These are phyloP conservation scores for Pythium phragmiticola DNA, from an alignment of 352 stramenopile species.

Conservation along the genomic window DNA sequence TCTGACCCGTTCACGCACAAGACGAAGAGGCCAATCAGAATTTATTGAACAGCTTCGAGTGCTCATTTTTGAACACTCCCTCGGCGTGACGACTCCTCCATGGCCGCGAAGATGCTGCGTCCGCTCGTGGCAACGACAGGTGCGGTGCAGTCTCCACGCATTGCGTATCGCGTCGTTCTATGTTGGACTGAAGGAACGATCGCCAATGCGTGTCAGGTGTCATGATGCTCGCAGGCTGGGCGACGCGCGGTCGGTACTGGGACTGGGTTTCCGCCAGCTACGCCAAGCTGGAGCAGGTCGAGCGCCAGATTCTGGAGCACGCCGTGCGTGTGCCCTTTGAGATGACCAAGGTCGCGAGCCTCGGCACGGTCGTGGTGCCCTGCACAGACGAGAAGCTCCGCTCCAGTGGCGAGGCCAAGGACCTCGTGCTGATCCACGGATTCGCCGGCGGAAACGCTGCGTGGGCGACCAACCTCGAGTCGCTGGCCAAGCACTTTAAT, in stretches of 20 bases:
- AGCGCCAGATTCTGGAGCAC: slow-evolving; percentile 60
- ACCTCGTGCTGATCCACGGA: slow-evolving; percentile 81
- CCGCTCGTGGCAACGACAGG: slow-evolving; percentile 23
- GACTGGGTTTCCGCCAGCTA: slow-evolving; percentile 79
- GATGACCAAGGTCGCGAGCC: slow-evolving; percentile 76
- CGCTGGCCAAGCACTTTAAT: slow-evolving; percentile 79
- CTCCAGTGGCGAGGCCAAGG: slow-evolving; percentile 35
- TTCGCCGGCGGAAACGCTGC: slow-evolving; percentile 78
- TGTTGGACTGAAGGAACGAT: not conserved
- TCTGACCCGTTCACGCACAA: slow-evolving; percentile 6
- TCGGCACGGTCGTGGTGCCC: slow-evolving; percentile 79
- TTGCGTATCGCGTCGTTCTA: not conserved
- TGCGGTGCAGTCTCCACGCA: slow-evolving; percentile 4
- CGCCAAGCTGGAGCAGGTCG: slow-evolving; percentile 52
- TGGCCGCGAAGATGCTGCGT: slow-evolving; percentile 14
- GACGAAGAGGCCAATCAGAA: slow-evolving; percentile 13
- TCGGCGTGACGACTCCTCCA: not conserved
- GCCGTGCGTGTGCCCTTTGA: slow-evolving; percentile 51
- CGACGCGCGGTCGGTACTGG: slow-evolving; percentile 59
- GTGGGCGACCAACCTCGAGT: slow-evolving; percentile 80
- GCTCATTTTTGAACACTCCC: no score
- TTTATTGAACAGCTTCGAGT: not conserved
- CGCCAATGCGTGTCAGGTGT: slow-evolving; percentile 22
- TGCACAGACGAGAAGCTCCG: slow-evolving; percentile 62
- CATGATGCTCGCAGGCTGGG: slow-evolving; percentile 54